Evolutionary conservation across 768 basidiomycete species (phyloP), one percentile per base, ranked within the genome.

Genomic region (Kwoniella europaea): DNA sequence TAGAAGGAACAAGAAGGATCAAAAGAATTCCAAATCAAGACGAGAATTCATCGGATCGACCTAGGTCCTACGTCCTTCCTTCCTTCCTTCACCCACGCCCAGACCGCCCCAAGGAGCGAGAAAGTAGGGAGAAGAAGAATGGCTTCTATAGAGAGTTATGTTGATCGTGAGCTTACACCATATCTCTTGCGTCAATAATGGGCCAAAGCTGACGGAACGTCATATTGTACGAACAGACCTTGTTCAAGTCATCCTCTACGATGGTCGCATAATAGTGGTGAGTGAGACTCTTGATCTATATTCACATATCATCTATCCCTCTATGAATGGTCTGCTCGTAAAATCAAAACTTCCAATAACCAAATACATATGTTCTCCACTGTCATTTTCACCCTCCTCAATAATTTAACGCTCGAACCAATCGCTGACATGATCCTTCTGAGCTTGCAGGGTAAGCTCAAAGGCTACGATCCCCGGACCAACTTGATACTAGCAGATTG

Each of bases 401-500:
- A n/a, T n/a, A n/a, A n/a, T n/a, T n/a, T n/a, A n/a, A n/a, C n/a
- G n/a, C n/a, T 35, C 35, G 1, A 35, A 35, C 35, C 7, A 6
- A 35, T 1, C 0, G 46, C 46, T 50, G 46, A 50, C 46, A 50
- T 50, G 1, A 42, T 15, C 27, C 18, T 60, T 44, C 18, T 60
- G 10, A 4, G 50, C 63, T 42, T 67, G 9, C 80, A 96, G 94
- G 95, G 96, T 77, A 88, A 89, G 27, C 88, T 99, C 84, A 91
- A 91, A 50, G 96, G 96, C 61, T 95, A 89, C 78, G 97, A 99
- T 87, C 91, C 94, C 84, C 93, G 93, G 84, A 93, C 93, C 42
- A 98, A 98, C 84, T 89, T 98, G 79, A 94, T 99, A 74, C 89
- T 99, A 67, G 91, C 95, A 15, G 92, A 95, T 81, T 92, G 91